Evolutionary conservation across 345 rosid species (phyloP), one percentile per base, ranked within the genome.

Genomic region (Aquilaria malaccensis): DNA sequence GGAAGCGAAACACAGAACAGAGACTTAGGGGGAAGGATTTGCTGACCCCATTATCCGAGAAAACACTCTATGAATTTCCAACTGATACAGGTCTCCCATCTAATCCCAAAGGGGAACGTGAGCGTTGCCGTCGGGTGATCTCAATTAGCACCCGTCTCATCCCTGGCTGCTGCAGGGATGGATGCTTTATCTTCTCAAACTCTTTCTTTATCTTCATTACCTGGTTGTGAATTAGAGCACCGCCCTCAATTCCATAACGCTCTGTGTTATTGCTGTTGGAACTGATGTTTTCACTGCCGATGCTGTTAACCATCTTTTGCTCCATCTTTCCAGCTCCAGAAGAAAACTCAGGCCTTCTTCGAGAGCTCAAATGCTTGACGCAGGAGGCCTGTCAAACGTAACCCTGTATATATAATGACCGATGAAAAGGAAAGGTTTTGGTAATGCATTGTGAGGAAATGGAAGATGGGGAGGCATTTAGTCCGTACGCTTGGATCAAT

Each of bases 201-300:
- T 86, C 92, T 61, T 60, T 69, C 69, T 72, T 83, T 69, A 86
- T 80, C 76, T 81, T 86, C 59, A 67, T 79, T 9, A 83, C 92
- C 67, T 86, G 92, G 72, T 77, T 83, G 57, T 86, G 89, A 59
- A 83, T 57, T 10, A 79, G 83, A 72, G 67, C 62, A 33, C 69
- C 74, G 45, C 64, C 7, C 43, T 37, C 43, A 37, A 37, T 37
- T 22, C 22, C 22, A 22, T 22, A 22, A 22, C 22, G 68, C 31
- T 9, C 66, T 37, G 30, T 51, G 49, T 52, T 52, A 12, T 22
- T 53, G 63, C 45, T 69, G 47, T 56, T 64, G 67, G 50, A 45
- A 45, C 3, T 33, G 31, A 3, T n/a, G 13, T 2, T 62, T 41
- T 9, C 33, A 33, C 15, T 11, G 58, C 22, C 12, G 41, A 33